phyloP scores from a whole-genome alignment of 2,329 filamentous ascomycete species.

The Fusarium pseudocircinatum region DNA sequence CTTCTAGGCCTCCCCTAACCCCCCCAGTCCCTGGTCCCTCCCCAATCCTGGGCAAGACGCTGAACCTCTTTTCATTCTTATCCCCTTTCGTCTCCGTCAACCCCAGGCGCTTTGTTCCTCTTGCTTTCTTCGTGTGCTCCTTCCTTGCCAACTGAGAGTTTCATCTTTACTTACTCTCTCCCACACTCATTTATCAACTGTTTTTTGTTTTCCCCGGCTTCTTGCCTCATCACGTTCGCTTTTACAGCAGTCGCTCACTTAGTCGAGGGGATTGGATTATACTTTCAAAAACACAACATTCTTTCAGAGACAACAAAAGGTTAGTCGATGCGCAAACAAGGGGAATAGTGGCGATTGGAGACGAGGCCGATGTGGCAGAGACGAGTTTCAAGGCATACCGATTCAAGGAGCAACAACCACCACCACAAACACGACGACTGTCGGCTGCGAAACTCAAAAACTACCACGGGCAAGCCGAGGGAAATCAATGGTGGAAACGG shows the following conservation, averaged over 20 bases:
- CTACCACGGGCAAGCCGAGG: background rate
- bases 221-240: constrained; percentile 46
- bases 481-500: background rate
- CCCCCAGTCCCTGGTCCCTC: constrained; percentile 26
- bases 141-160: constrained; percentile 63
- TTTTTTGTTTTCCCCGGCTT: constrained; percentile 34
- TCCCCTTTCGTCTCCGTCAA: constrained; percentile 42
- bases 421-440: background rate
- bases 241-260: constrained; percentile 42
- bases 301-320: constrained; percentile 38
- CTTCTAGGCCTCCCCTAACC: constrained; percentile 16
- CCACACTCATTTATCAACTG: constrained; percentile 61
- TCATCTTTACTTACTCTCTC: constrained; percentile 58
- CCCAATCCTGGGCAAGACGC: constrained; percentile 35
- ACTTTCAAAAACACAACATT: constrained; percentile 9
- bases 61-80: constrained; percentile 37
- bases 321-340: constrained; percentile 23
- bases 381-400: background rate
- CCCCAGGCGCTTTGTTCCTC: constrained; percentile 40
- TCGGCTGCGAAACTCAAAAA: background rate
- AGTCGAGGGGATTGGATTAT: constrained; percentile 24
- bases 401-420: background rate
- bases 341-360: background rate
- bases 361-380: background rate
- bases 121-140: constrained; percentile 45